Conservation (phyloP, 2,329 filamentous ascomycete species). For the Paracoccidioides lutzii region DNA sequence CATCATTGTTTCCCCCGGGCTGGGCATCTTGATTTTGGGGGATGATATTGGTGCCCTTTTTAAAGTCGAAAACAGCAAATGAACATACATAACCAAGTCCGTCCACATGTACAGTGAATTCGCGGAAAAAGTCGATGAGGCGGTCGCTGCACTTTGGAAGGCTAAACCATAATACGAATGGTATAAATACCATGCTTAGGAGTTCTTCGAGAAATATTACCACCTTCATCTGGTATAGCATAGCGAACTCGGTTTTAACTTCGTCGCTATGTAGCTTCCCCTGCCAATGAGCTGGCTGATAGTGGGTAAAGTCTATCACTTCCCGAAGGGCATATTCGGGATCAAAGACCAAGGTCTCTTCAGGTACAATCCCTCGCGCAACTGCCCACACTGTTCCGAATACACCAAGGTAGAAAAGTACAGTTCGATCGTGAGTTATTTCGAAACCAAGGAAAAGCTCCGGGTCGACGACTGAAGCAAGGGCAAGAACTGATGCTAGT, state of each 20-base stretch:
- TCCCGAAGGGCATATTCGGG: slow-evolving; percentile 78
- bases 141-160: slow-evolving; percentile 81
- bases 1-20: slow-evolving; percentile 19
- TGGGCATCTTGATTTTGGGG: slow-evolving; percentile 25
- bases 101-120: slow-evolving; percentile 94
- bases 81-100: slow-evolving; percentile 93
- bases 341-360: slow-evolving; percentile 81
- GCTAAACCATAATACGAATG: slow-evolving; percentile 75
- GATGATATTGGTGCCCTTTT: slow-evolving; percentile 55
- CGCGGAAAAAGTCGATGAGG: slow-evolving; percentile 93
- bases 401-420: slow-evolving; percentile 77
- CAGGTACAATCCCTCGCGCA: slow-evolving; percentile 69
- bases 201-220: slow-evolving; percentile 89
- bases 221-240: slow-evolving; percentile 83
- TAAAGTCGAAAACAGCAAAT: slow-evolving; percentile 94
- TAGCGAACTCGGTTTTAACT: slow-evolving; percentile 78
- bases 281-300: slow-evolving; percentile 80
- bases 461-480: slow-evolving; percentile 76
- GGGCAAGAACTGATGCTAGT: slow-evolving; percentile 68
- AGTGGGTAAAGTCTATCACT: slow-evolving; percentile 87
- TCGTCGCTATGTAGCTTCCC: slow-evolving; percentile 85
- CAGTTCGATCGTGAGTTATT: slow-evolving; percentile 74
- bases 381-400: slow-evolving; percentile 74
- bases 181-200: slow-evolving; percentile 81
- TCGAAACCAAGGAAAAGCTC: slow-evolving; percentile 88